Base-by-base conservation (phyloP, 202 grass and related monocot genomes). In the Schoenoplectus triqueter region DNA sequence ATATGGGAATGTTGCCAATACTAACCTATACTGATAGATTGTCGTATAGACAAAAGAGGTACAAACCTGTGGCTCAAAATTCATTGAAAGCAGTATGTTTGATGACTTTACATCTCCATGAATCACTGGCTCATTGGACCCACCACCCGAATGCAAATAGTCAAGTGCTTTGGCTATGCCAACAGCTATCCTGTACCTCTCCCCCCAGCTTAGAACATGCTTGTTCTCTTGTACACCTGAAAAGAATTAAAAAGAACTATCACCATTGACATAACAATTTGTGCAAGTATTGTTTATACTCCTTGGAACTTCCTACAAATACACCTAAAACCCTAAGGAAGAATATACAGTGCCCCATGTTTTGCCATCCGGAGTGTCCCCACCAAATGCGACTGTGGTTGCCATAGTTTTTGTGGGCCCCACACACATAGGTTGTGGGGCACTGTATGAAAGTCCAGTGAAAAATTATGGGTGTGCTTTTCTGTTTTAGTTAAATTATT, bases 81-180 rank as follows among this genome's bases (percentile, higher is more conserved):
- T 85, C 60, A 91, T 78, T 4, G 92, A 94, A 51, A 99, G 87
- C 47, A 99, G 96, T 86, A 96, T 91, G 78, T 99, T 99, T 42
- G 96, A 95, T 84, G 93, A 96, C 46, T 99, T 99, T 3, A 99
- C 89, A 92, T 99, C 96, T 84, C 90, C 88, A 78, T 99, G 96
- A 66, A 99, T 91, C 82, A 94, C 88, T 85, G 91, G 88, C 60
- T 92, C 80, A 44, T 59, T 80, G 19, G 88, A 78, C 47, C 83
- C 64, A 2, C 90, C 86, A 1, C 90, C 87, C 57, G 67, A 68
- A 87, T 98, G 95, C 50, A 98, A 80, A 88, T 89, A 98, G 70
- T 94, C 88, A 86, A 98, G 88, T 87, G 93, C 93, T 82, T 89
- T 88, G 42, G 91, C 91, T 72, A 92, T 83, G 72, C 89, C 91